Percentiles rank a stretch among this genome's conserved stretches.
phyloP scores from a whole-genome alignment of 805 yeast genomes.

The Torulaspora maleeae region DNA sequence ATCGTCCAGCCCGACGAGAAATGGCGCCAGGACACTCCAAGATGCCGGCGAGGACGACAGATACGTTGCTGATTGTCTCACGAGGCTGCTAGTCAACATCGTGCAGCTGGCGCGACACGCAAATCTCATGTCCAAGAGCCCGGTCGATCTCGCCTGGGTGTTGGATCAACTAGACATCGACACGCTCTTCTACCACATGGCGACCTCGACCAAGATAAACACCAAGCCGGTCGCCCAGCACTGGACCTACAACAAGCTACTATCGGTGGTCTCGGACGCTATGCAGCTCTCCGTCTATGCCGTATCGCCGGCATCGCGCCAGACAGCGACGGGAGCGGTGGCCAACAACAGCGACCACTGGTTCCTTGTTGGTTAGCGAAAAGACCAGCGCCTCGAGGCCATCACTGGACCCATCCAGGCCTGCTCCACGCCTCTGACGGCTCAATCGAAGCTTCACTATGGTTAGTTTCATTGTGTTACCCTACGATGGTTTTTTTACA shows the following conservation, averaged over 20 bases:
- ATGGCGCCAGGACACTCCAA: conserved; percentile 1
- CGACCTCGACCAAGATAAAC: conserved; percentile 11
- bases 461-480: conserved; percentile 2
- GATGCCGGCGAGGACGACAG: conserved; percentile 5
- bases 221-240: conserved; percentile 12
- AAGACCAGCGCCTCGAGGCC: neutral
- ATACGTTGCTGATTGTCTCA: conserved; percentile 15
- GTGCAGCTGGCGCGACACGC: conserved; percentile 17
- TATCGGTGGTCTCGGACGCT: conserved; percentile 16
- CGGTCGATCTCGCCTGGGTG: conserved; percentile 19
- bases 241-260: conserved; percentile 15
- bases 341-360: conserved; percentile 18
- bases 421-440: neutral
- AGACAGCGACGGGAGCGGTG: conserved; percentile 10
- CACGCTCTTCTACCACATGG: conserved; percentile 25
- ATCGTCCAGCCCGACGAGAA: neutral
- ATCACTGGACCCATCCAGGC: neutral
- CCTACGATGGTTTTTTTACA: conserved; percentile 7
- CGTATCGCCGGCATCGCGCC: conserved; percentile 15
- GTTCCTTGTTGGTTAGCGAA: conserved; percentile 19
- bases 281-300: conserved; percentile 13
- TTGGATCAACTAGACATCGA: conserved; percentile 29
- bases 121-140: conserved; percentile 16
- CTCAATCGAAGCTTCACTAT: neutral
- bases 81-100: conserved; percentile 18